Evolutionary conservation across 768 basidiomycete genomes (phyloP).

Genomic region (Mycena vulgaris): DNA sequence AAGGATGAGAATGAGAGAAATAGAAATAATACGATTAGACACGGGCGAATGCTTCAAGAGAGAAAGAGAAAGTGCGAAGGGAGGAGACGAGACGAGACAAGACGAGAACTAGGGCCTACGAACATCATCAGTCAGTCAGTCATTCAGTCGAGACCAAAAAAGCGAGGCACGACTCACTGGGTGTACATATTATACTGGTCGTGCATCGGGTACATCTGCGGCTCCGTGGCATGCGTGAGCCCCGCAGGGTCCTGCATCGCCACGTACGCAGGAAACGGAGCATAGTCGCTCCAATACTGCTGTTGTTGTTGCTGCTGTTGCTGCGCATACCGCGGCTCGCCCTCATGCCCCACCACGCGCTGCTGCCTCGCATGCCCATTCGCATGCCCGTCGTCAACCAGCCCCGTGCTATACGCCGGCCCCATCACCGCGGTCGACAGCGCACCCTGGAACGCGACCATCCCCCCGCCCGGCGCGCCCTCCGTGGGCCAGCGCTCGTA

Average conservation of each 20-base stretch:
- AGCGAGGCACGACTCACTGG: constrained; percentile 4
- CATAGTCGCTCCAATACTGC: constrained; percentile 72
- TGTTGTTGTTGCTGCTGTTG: neutral
- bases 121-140: neutral
- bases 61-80: too few relatives aligned
- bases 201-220: constrained; percentile 29
- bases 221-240: constrained; percentile 18
- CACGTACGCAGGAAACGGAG: constrained; percentile 57
- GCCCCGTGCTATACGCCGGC: constrained; percentile 82
- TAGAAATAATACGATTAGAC: neutral
- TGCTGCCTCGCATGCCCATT: constrained; percentile 38
- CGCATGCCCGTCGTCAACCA: constrained; percentile 61
- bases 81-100: too few relatives aligned
- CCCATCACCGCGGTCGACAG: constrained; percentile 83
- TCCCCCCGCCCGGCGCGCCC: constrained; percentile 43
- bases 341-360: constrained; percentile 3
- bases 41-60: too few relatives aligned
- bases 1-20: neutral
- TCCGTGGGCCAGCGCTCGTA: constrained; percentile 64
- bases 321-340: constrained; percentile 26
- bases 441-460: constrained; percentile 56
- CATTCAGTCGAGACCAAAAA: too few relatives aligned
- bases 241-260: constrained; percentile 22
- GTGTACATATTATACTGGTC: constrained; percentile 28
- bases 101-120: neutral